These are phyloP conservation scores for Selenicereus undatus DNA, from an alignment of 148 eudicot species.

Conservation along the genomic window DNA sequence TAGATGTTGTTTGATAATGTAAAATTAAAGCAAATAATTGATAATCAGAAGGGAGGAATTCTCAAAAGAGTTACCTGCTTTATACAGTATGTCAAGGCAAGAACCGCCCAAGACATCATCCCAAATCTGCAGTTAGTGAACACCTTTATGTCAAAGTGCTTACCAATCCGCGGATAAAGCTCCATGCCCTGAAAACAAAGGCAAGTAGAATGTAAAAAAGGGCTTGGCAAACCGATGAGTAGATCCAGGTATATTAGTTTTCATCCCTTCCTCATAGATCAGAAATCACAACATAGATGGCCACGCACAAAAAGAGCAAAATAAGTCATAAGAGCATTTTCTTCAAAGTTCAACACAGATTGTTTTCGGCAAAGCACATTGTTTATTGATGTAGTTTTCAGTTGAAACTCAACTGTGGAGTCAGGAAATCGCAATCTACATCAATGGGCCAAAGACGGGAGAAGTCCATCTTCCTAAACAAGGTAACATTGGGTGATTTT, in stretches of 20 bases:
- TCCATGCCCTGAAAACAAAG: constrained; percentile 78
- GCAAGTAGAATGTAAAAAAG: constrained; percentile 12
- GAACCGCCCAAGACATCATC: constrained; percentile 99
- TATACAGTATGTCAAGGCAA: constrained; percentile 89
- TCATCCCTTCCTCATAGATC: background rate
- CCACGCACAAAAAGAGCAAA: background rate
- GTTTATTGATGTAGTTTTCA: background rate
- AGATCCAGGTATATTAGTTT: background rate
- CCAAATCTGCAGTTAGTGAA: constrained; percentile 98
- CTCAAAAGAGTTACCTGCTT: constrained; percentile 59
- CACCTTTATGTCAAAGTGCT: constrained; percentile 86
- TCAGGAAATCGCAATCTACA: background rate
- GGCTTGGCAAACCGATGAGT: background rate
- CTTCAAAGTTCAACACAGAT: background rate
- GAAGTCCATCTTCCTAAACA: background rate
- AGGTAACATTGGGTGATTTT: background rate
- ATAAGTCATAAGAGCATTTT: background rate
- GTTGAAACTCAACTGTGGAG: background rate
- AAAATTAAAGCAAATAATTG: background rate
- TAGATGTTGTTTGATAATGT: background rate
- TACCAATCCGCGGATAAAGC: constrained; percentile 90
- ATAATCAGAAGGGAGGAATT: constrained; percentile 1
- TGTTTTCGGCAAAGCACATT: too few relatives aligned
- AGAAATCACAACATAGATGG: background rate
- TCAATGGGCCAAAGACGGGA: background rate